phyloP scores from a whole-genome alignment of 176 grass and related monocot genomes.

The Eragrostis nindensis region DNA sequence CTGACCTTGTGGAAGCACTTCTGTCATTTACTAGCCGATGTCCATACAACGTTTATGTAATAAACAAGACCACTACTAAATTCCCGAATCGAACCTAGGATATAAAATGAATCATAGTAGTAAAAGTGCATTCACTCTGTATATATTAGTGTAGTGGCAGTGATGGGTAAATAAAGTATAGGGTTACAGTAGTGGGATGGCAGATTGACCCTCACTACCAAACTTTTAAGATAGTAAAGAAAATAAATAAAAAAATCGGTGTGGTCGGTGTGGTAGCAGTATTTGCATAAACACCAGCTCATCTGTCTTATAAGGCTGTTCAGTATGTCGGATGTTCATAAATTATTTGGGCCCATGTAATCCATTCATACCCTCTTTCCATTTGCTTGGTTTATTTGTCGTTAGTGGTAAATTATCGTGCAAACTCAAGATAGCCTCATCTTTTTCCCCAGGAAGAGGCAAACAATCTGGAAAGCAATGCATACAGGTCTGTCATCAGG shows the following conservation, averaged over 20 bases:
- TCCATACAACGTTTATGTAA: no score
- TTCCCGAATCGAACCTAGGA: no score
- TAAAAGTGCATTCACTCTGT: no score
- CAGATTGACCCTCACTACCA: no score
- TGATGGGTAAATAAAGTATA: no score
- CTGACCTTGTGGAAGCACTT: background rate
- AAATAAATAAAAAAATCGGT: background rate
- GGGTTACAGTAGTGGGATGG: no score
- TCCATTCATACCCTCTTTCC: background rate
- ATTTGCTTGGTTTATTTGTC: constrained; percentile 22
- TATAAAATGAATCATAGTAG: no score
- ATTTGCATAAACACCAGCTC: background rate
- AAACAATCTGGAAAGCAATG: constrained; percentile 56
- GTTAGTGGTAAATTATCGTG: background rate
- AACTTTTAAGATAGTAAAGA: no score
- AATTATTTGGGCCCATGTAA: constrained; percentile 5
- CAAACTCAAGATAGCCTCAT: background rate
- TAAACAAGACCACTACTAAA: no score
- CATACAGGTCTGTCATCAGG: constrained; percentile 68
- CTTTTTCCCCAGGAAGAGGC: constrained; percentile 55
- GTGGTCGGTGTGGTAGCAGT: background rate
- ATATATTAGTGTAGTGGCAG: no score
- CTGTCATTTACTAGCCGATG: background rate
- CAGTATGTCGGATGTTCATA: background rate
- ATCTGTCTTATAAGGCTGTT: background rate